Percentiles rank a stretch among this genome's conserved stretches.
Conservation (phyloP, 352 stramenopile genomes). For the Phytophthora cryptogea region DNA sequence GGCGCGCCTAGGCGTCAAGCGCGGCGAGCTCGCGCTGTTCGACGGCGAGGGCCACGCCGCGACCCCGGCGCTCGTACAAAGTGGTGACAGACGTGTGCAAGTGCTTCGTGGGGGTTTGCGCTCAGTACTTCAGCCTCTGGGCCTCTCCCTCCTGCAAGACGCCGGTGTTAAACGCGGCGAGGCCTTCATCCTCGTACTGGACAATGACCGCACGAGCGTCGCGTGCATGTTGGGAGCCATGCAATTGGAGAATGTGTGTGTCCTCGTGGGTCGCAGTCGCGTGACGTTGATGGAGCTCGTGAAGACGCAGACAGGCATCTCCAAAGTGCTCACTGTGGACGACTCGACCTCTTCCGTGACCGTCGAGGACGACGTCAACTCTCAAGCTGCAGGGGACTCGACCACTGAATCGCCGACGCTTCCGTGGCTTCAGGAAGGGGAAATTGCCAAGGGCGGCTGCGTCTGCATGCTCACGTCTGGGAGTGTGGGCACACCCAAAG, state of each 20-base stretch:
- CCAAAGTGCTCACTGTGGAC: slow-evolving; percentile 62
- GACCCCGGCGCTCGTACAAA: slow-evolving; percentile 5
- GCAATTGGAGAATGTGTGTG: slow-evolving; percentile 61
- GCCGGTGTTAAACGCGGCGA: slow-evolving; percentile 39
- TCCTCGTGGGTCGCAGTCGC: slow-evolving; percentile 55
- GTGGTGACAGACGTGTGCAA: slow-evolving; percentile 28
- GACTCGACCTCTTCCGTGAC: slow-evolving; percentile 27
- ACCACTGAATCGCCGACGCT: background rate
- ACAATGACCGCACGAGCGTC: slow-evolving; percentile 76
- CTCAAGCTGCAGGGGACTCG: slow-evolving; percentile 12
- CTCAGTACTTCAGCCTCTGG: slow-evolving; percentile 49
- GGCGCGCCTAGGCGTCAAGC: slow-evolving; percentile 63
- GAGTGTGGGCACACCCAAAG: slow-evolving; percentile 77
- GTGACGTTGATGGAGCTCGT: slow-evolving; percentile 53
- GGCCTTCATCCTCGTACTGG: slow-evolving; percentile 72
- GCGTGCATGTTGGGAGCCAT: slow-evolving; percentile 76
- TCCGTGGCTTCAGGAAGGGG: slow-evolving; percentile 42
- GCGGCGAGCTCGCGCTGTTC: slow-evolving; percentile 59
- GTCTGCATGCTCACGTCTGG: slow-evolving; percentile 87
- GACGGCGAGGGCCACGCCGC: slow-evolving; percentile 23
- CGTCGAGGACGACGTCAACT: slow-evolving; percentile 24
- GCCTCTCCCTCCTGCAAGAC: slow-evolving; percentile 41
- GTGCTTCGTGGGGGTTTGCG: slow-evolving; percentile 52
- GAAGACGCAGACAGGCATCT: slow-evolving; percentile 60
- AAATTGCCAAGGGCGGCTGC: slow-evolving; percentile 40